Conservation (phyloP, 352 stramenopile genomes). For the Phytophthora sp. region DNA sequence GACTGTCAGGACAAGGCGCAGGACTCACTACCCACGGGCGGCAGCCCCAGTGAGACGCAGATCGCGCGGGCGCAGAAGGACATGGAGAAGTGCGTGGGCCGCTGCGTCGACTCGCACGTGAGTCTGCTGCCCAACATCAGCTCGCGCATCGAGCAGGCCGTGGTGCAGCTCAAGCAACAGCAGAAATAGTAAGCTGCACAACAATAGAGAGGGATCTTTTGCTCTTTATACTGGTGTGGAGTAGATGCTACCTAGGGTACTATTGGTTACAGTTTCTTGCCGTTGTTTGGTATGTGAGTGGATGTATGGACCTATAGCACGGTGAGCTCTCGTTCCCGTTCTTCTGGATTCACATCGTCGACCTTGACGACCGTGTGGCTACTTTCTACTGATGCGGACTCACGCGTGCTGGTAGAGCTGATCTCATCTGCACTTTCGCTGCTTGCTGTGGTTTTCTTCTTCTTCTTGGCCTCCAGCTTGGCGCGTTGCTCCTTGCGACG, state of each 20-base stretch:
- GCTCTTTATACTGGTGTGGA: slow-evolving; percentile 13
- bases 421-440: slow-evolving; percentile 20
- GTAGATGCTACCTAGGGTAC: no score
- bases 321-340: slow-evolving; percentile 36
- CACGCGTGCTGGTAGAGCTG: slow-evolving; percentile 25
- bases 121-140: slow-evolving; percentile 76
- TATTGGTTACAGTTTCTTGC: slow-evolving; percentile 29
- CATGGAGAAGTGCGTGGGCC: slow-evolving; percentile 77
- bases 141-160: slow-evolving; percentile 74
- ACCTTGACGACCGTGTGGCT: slow-evolving; percentile 23
- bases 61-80: slow-evolving; percentile 71
- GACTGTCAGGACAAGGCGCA: slow-evolving; percentile 88
- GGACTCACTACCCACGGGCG: slow-evolving; percentile 63
- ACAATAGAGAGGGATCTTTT: slow-evolving; percentile 20
- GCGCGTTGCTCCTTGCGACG: slow-evolving; percentile 70
- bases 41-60: slow-evolving; percentile 72
- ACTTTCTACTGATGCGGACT: slow-evolving; percentile 38
- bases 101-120: slow-evolving; percentile 79
- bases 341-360: slow-evolving; percentile 22
- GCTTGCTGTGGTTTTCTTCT: slow-evolving; percentile 17
- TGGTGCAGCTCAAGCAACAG: slow-evolving; percentile 73
- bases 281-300: no score
- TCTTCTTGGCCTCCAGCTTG: slow-evolving; percentile 62
- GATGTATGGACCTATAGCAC: slow-evolving; percentile 30
- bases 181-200: slow-evolving; percentile 30